Evolutionary conservation across 2,329 filamentous ascomycete genomes (phyloP).

Genomic region (Colletotrichum chrysophilum): DNA sequence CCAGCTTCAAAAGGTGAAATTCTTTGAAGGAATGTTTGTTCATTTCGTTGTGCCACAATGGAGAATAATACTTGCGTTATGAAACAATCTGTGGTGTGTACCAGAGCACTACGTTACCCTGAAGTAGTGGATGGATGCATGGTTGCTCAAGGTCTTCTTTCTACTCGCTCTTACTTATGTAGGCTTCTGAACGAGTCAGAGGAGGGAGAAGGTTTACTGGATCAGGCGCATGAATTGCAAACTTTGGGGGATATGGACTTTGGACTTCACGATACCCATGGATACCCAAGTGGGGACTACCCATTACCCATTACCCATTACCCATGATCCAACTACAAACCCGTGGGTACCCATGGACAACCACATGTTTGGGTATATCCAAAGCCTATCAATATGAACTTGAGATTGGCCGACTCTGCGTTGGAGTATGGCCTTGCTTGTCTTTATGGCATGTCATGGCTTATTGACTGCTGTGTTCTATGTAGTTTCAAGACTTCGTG

Average conservation of each 20-base stretch:
- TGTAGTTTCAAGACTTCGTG: neutral
- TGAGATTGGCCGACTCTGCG: neutral
- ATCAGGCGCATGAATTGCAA: neutral
- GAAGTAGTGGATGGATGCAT: neutral
- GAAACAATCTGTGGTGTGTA: neutral
- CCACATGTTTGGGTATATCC: neutral
- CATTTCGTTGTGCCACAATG: rapidly evolving
- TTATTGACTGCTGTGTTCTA: rapidly evolving
- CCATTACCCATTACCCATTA: neutral
- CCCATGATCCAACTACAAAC: neutral
- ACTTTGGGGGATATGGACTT: neutral
- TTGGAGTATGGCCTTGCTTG: neutral
- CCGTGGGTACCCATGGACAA: neutral
- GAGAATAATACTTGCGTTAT: rapidly evolving
- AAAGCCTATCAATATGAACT: neutral
- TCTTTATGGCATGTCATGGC: neutral
- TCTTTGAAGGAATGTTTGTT: rapidly evolving
- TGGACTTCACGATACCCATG: neutral
- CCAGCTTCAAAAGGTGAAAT: no score
- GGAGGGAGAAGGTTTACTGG: neutral
- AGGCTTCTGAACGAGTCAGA: rapidly evolving
- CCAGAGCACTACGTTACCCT: neutral
- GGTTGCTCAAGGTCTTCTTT: neutral
- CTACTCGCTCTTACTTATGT: neutral
- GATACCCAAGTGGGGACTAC: neutral